Conservation (phyloP, 345 rosid genomes). For the Triadica sebifera region DNA sequence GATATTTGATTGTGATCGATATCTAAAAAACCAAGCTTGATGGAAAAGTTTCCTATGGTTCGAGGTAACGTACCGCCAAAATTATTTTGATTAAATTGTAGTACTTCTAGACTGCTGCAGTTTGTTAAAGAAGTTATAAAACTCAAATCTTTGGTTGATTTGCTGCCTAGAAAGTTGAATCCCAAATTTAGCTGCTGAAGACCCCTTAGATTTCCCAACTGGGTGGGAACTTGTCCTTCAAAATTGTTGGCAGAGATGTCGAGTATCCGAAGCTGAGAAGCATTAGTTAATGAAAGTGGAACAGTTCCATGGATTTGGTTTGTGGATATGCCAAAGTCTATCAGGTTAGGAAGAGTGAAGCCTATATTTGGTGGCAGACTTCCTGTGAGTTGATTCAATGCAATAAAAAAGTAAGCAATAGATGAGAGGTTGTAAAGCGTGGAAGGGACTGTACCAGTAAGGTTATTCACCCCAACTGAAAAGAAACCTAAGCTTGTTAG, state of each 20-base stretch:
- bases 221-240: background rate
- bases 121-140: slow-evolving; percentile 14
- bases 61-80: slow-evolving; percentile 4
- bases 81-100: background rate
- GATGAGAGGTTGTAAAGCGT: background rate
- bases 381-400: background rate
- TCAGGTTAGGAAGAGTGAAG: background rate
- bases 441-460: background rate
- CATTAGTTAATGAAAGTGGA: background rate
- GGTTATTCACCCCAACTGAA: background rate
- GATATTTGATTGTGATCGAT: background rate
- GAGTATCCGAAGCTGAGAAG: background rate
- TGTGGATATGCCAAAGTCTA: background rate
- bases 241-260: background rate
- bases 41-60: slow-evolving; percentile 1
- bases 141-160: slow-evolving; percentile 11
- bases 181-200: background rate
- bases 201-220: background rate
- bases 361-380: background rate
- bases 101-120: background rate
- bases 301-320: background rate
- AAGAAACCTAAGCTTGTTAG: background rate
- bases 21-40: fast-evolving
- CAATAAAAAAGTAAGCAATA: background rate
- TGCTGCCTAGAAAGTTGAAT: background rate